A percentile compares a stretch with the other conserved stretches of the same genome.
These are phyloP conservation scores for Boletus sp. DNA, from an alignment of 768 basidiomycete genomes.

Conservation along the genomic window DNA sequence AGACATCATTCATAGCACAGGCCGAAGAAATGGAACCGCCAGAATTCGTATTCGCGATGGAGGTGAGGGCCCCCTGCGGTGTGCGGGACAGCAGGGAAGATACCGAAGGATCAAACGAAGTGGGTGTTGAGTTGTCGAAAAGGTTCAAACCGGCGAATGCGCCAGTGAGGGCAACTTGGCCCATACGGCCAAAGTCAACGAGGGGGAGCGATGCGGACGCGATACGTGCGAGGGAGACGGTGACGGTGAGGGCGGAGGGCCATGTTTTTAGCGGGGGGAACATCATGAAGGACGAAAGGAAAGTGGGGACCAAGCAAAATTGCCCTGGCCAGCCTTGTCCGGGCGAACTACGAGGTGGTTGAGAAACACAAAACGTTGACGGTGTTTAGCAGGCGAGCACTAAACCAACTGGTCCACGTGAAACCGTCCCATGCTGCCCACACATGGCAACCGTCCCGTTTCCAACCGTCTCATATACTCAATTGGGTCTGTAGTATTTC, in stretches of 20 bases:
- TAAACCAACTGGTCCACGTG: slow-evolving; percentile 24
- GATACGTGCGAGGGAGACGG: slow-evolving; percentile 11
- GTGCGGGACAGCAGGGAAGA: slow-evolving; percentile 71
- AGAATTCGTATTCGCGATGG: slow-evolving; percentile 72
- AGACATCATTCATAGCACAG: slow-evolving; percentile 63
- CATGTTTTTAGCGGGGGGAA: slow-evolving; percentile 1
- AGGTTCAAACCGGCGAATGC: slow-evolving; percentile 85
- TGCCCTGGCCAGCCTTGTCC: slow-evolving; percentile 9
- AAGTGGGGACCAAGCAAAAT: background rate
- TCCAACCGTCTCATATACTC: too few species aligned
- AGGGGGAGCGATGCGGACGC: slow-evolving; percentile 46
- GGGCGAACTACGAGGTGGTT: background rate
- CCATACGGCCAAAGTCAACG: slow-evolving; percentile 82
- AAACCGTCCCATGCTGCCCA: slow-evolving; percentile 13
- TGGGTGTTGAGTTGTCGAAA: slow-evolving; percentile 54
- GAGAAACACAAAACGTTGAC: background rate
- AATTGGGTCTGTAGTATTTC: too few species aligned
- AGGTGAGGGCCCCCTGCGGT: slow-evolving; percentile 61
- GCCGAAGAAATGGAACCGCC: slow-evolving; percentile 78
- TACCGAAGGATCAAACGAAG: slow-evolving; percentile 66
- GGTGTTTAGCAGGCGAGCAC: background rate
- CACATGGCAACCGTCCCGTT: background rate
- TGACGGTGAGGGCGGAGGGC: slow-evolving; percentile 23
- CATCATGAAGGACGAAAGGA: too few species aligned
- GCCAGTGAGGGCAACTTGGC: slow-evolving; percentile 84